Evolutionary conservation across 208 protist species (phyloP), one percentile per base, ranked within the genome.

Genomic region (Angomonas deanei): DNA sequence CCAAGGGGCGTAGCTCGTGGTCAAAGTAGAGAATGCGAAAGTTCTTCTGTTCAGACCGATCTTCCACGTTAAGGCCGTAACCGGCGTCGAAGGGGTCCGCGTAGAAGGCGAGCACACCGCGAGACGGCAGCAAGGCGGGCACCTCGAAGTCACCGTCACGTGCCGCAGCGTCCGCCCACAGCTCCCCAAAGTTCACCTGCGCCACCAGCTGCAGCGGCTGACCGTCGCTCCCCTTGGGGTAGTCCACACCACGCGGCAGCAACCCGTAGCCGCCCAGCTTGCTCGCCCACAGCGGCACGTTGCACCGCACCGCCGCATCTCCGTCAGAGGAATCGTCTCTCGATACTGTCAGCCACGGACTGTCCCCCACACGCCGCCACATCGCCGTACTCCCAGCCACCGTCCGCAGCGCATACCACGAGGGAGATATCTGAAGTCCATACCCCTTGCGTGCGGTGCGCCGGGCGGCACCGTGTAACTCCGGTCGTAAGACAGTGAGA

Each of bases 181-280:
- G 53, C 59, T 72, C 67, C 15, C 54, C 34, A 26, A 72, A 58
- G 61, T 72, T 72, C 33, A 72, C 26, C 61, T 72, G 67, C 1
- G 33, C 61, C 13, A 67, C 24, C 28, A 72, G 61, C 46, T 53
- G n/a, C 27, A 72, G 61, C 23, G 67, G 67, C 36, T 19, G 27
- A 28, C 42, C 47, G 3, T 54, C 31, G 33, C 30, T 8, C 53
- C 64, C 65, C 39, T 28, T 47, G 27, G 67, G 67, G 54, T 72
- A 72, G 3, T 58, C 21, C 28, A 42, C 10, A 2, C 27, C 48
- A 21, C 57, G 39, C 38, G 67, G 67, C 21, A 72, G 54, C 47
- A 66, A 66, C 30, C 67, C 67, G 49, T 66, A 72, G 31, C 67
- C 67, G 36, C 67, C 67, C 26, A 58, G 23, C 47, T 72, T 72